Conservation (phyloP, 306 rosid genomes). For the Astragalus membranaceus region DNA sequence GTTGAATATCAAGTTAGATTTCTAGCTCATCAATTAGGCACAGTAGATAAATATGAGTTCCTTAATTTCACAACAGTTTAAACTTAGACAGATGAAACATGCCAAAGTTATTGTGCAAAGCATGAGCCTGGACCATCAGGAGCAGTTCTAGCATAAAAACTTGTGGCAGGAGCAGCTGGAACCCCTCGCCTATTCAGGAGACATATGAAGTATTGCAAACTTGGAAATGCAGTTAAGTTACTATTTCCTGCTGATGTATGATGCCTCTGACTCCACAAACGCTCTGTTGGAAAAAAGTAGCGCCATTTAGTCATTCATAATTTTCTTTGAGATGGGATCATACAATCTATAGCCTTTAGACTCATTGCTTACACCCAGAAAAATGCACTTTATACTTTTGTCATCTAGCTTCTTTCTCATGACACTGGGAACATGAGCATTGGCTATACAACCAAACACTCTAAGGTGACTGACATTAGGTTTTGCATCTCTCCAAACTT, state of each 20-base stretch:
- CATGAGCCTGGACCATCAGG: conserved; percentile 87
- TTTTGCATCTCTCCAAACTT: too few relatives aligned
- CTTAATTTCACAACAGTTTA: not conserved
- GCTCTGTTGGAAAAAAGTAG: conserved; percentile 40
- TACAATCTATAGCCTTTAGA: too few relatives aligned
- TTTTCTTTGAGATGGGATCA: too few relatives aligned
- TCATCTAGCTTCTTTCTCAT: too few relatives aligned
- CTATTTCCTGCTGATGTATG: conserved; percentile 27
- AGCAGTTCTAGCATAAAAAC: conserved; percentile 50
- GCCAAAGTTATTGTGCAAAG: conserved; percentile 46
- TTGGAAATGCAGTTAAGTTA: conserved; percentile 36
- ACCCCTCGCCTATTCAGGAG: conserved; percentile 72
- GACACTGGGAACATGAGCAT: too few relatives aligned
- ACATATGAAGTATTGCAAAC: conserved; percentile 86
- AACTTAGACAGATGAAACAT: not conserved
- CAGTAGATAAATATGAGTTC: not conserved
- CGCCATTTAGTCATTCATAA: conserved; percentile 12
- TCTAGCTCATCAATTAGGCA: not conserved
- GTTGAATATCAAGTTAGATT: not conserved
- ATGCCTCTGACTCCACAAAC: conserved; percentile 69
- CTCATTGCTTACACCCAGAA: too few relatives aligned
- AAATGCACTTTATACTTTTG: too few relatives aligned
- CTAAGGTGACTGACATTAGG: too few relatives aligned
- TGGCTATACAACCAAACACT: too few relatives aligned
- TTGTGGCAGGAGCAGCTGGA: conserved; percentile 79